Base-by-base conservation (phyloP, 192 early-diverging fungal species). In the Funneliformis geosporum region DNA sequence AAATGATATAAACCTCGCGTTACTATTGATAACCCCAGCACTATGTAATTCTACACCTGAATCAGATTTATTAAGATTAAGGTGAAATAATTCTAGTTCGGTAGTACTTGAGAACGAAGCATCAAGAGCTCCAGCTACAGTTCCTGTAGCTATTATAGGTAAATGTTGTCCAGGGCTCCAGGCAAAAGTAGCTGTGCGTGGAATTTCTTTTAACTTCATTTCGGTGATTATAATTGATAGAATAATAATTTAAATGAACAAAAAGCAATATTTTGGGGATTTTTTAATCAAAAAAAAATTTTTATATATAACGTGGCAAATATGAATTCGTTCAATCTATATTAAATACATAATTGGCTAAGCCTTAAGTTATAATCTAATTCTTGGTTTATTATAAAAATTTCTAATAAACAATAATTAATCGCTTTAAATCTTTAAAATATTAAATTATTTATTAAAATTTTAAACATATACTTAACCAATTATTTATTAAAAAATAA, bases 61-160 rank as follows among this genome's bases (percentile, higher is more conserved):
- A 7, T 81, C 78, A 47, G 84, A 82, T 39, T 84, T 83, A 23
- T 84, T 80, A 44, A 89, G 62, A 74, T 90, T 89, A 39, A 97
- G 89, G 73, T 91, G 87, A 83, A 96, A 96, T 60, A 99, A 84
- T 84, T 98, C 98, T 47, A 99, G 89, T 82, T 92, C 90, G 8
- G 97, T 91, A 21, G 90, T 89, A 80, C 94, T 96, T 70, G 92
- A 95, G 83, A 99, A 99, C 18, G 94, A 93, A 47, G 95, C 96
- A 86, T 99, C 98, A 73, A 99, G 89, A 27, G 98, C 98, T 5
- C 98, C 98, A 5, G 98, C 95, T 25, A 95, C 95, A 12, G 98
- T 97, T 69, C 96, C 98, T 5, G 91, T 87, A 5, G 96, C 98
- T 70, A 99, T 87, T 47, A 97, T 87, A 38, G 93, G 85, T 42